Evolutionary conservation across 176 grass and related monocot species (phyloP).

Genomic region (Echinochloa phyllopogon): DNA sequence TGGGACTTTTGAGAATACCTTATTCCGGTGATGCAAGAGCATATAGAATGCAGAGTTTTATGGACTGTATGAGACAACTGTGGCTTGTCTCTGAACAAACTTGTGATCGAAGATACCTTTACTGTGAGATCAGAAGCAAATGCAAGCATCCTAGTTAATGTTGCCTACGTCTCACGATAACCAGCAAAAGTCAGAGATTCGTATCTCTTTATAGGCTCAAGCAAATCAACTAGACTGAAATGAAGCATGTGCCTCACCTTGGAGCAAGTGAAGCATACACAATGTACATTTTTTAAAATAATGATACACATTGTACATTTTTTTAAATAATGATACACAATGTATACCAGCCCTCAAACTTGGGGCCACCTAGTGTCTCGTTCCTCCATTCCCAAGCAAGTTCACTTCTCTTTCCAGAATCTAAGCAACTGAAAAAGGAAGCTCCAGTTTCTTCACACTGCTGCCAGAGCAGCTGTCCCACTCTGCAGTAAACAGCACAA

Average conservation of each 20-base stretch:
- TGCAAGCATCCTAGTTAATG: constrained; percentile 43
- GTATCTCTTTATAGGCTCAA: constrained; percentile 17
- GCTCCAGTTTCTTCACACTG: constrained; percentile 44
- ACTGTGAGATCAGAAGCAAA: constrained; percentile 25
- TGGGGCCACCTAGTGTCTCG: background rate
- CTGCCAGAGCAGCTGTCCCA: constrained; percentile 37
- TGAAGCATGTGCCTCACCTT: constrained; percentile 47
- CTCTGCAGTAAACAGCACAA: constrained; percentile 48
- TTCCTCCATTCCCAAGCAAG: constrained; percentile 51
- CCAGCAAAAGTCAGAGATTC: constrained; percentile 37
- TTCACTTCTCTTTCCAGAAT: constrained; percentile 51
- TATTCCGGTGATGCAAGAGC: background rate
- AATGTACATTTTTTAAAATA: background rate
- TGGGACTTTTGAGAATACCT: background rate
- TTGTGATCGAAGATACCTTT: constrained; percentile 32
- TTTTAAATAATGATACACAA: background rate
- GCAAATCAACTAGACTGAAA: constrained; percentile 28
- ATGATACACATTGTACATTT: background rate
- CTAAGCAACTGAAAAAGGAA: constrained; percentile 54
- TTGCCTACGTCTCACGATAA: constrained; percentile 27
- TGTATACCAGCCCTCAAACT: background rate
- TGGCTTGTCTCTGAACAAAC: background rate
- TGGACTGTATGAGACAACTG: background rate
- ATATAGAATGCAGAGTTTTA: constrained; percentile 1
- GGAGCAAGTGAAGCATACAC: constrained; percentile 31